Percentiles rank a stretch among this genome's conserved stretches.
These are phyloP conservation scores for Talaromyces piceae DNA, from an alignment of 2,329 filamentous ascomycete genomes.

Conservation along the genomic window DNA sequence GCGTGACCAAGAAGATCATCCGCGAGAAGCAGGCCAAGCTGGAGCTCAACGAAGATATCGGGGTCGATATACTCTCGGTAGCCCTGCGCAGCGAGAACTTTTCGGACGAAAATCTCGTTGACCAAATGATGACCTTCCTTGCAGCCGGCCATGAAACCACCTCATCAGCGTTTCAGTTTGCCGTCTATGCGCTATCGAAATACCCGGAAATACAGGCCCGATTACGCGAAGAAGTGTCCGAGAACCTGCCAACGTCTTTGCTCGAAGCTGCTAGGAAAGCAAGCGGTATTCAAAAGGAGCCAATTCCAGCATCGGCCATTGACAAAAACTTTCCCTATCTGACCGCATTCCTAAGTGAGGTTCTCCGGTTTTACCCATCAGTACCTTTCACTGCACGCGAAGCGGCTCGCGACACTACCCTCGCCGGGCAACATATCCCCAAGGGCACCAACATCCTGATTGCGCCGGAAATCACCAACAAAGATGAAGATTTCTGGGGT, in stretches of 20 bases:
- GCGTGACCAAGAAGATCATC: slow-evolving; percentile 62
- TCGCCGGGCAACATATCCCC: slow-evolving; percentile 58
- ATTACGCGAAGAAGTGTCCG: slow-evolving; percentile 61
- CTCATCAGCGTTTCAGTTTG: slow-evolving; percentile 67
- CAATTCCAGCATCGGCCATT: slow-evolving; percentile 53
- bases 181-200: slow-evolving; percentile 60
- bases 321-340: slow-evolving; percentile 67
- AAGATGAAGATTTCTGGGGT: slow-evolving; percentile 64
- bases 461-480: slow-evolving; percentile 61
- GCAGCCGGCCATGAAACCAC: slow-evolving; percentile 78
- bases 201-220: slow-evolving; percentile 58
- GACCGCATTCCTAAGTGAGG: slow-evolving; percentile 70
- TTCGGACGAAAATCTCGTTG: slow-evolving; percentile 69
- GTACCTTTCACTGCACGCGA: slow-evolving; percentile 65
- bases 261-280: slow-evolving; percentile 25
- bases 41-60: slow-evolving; percentile 17
- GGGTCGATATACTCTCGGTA: slow-evolving; percentile 69
- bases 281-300: slow-evolving; percentile 47
- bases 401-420: slow-evolving; percentile 57
- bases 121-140: slow-evolving; percentile 87
- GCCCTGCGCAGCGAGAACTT: slow-evolving; percentile 71
- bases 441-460: slow-evolving; percentile 64
- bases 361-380: slow-evolving; percentile 64
- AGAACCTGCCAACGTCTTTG: slow-evolving; percentile 48
- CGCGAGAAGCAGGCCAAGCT: slow-evolving; percentile 58